Conservation (phyloP, 306 rosid species). For the Castanea mollissima region DNA sequence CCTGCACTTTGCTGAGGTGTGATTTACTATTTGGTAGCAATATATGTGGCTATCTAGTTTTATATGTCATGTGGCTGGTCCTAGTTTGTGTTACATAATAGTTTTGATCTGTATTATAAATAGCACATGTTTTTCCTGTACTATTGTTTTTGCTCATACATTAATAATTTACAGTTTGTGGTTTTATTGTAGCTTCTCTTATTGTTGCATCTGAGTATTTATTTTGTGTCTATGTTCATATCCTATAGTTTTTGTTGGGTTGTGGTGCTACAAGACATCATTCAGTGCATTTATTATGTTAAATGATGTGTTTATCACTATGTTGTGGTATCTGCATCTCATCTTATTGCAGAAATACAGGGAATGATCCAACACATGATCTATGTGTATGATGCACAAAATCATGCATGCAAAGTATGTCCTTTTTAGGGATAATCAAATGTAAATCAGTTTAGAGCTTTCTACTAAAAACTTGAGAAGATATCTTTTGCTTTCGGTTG, state of each 20-base stretch:
- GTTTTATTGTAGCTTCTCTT: background rate
- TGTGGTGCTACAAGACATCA: background rate
- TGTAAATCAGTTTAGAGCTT: background rate
- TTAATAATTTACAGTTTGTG: background rate
- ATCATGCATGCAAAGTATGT: background rate
- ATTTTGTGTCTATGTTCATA: background rate
- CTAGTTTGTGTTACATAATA: background rate
- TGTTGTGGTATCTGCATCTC: background rate
- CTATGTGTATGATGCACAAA: background rate
- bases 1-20: constrained; percentile 82
- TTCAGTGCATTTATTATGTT: background rate
- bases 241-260: background rate
- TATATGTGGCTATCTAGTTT: background rate
- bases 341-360: background rate
- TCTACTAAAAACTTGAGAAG: background rate
- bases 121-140: background rate
- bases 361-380: background rate
- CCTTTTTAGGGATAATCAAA: background rate
- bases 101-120: background rate
- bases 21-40: constrained; percentile 27
- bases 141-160: background rate
- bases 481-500: background rate
- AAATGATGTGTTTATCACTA: background rate
- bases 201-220: background rate
- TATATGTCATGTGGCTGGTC: background rate